Base-by-base conservation (phyloP, 805 yeast genomes). In the Yamadazyma laniorum region DNA sequence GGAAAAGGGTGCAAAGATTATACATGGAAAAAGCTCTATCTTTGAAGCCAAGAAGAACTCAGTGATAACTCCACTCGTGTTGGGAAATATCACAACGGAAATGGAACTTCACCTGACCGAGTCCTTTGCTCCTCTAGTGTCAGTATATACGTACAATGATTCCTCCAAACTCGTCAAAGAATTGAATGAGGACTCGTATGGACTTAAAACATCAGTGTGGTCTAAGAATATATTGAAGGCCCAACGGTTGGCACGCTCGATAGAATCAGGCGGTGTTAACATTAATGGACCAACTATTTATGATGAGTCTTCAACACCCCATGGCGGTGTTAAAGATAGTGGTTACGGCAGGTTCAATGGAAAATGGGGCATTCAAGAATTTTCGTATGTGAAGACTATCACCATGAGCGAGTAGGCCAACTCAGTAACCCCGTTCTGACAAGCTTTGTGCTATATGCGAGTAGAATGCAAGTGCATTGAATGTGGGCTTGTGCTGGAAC, bases 401-500 rank as follows among this genome's bases (percentile, higher is more conserved):
- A 67, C 71, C 22, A 35, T 57, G 35, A 47, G 31, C 37, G 35
- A 47, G 37, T 45, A 9, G 41, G 15, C n/a, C n/a, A n/a, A n/a
- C n/a, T 50, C 55, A 85, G 37, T 76, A 73, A 1, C 88, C 90
- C 37, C 67, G 64, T 30, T 63, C 61, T 9, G 84, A 80, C 35
- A 86, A 58, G 39, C 72, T 71, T 45, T 84, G 81, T 14, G 84
- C 80, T 14, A 85, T 74, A 44, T 80, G 80, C 29, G 83, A 61
- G 53, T 86, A 86, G 47, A 86, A 72, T 13, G 83, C 82, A 26
- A 80, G 65, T 0, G 93, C 83, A 47, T 83, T 75, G 53, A 83
- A 80, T 13, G 65, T 63, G 2, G 64, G 67, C 45, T 61, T 48
- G 52, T 56, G 56, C 50, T 53, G 48, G 49, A 55, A 57, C 44